These are phyloP conservation scores for Stagonosporopsis chrysanthemi DNA, from an alignment of 2,329 filamentous ascomycete genomes.

Conservation along the genomic window DNA sequence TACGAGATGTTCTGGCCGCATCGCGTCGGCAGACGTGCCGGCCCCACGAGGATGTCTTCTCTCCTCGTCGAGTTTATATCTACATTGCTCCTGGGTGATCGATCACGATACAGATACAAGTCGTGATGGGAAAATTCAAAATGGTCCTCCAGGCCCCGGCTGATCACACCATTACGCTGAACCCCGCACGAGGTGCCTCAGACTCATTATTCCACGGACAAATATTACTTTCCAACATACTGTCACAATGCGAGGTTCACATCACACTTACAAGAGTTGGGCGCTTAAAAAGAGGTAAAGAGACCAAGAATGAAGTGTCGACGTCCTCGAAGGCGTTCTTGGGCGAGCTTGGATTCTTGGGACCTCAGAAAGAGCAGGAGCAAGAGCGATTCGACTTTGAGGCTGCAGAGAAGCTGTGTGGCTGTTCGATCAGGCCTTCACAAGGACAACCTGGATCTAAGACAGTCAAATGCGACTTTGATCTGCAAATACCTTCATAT, in stretches of 20 bases:
- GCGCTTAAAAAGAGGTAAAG: not conserved
- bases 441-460: not conserved
- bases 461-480: conserved; percentile 6
- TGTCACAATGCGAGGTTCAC: conserved; percentile 5
- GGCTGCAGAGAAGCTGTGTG: conserved; percentile 10
- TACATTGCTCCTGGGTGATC: not conserved
- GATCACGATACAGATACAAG: not conserved
- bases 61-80: not conserved
- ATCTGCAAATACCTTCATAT: conserved; percentile 5
- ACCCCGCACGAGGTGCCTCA: not conserved
- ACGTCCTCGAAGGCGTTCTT: conserved; percentile 1
- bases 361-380: conserved; percentile 12
- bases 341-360: conserved; percentile 13
- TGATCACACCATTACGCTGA: conserved; percentile 7
- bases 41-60: not conserved
- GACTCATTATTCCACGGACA: conserved; percentile 2
- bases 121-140: conserved; percentile 11
- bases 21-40: not conserved
- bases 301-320: not conserved
- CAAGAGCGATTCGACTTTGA: conserved; percentile 4
- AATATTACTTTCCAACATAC: conserved; percentile 6
- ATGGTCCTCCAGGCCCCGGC: conserved; percentile 6
- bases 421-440: not conserved
- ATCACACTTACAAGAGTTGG: conserved; percentile 17
- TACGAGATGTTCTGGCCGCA: conserved; percentile 6